Evolutionary conservation across 2,329 filamentous ascomycete species (phyloP), one percentile per base, ranked within the genome.

Genomic region (Ophiocordyceps sinensis): DNA sequence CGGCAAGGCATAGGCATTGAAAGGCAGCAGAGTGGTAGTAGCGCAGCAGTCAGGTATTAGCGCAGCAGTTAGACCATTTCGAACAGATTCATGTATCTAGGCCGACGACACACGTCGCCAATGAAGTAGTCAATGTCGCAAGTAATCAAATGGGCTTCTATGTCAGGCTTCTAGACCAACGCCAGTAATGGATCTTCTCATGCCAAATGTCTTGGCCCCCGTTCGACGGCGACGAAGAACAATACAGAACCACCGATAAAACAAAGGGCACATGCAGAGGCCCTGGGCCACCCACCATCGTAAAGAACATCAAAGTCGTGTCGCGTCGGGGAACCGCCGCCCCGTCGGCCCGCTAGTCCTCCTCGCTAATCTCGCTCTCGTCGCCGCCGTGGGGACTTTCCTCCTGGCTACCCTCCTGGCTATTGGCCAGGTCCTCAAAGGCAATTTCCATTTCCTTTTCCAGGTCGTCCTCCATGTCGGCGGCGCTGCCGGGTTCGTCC

Each of bases 311-410:
- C 4, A 15, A 35, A 6, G 6, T 35, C 32, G 32, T 35, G 10
- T 14, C 32, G 10, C 14, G 4, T 32, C 12, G 14, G 32, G 15
- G 9, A 19, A 19, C 32, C 14, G 32, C 19, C 19, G 19, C 19
- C 19, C 19, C 19, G 19, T 19, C 19, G 10, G 14, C 14, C 12
- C 32, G 13, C 47, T 59, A 80, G 53, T 80, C 77, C 54, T 80
- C 77, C 53, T 80, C 77, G 48, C 77, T 80, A 41, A 80, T 75
- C 49, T 78, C 75, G 48, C 76, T 80, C 55, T 80, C 76, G 40
- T 76, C 73, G 32, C 66, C 69, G 21, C 66, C 69, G 23, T 68
- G 65, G 26, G 67, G 63, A 45, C 63, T 69, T 30, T 65, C 70
- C 23, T 69, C 64, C 45, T 70, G 62, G 48, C 66, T 61, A 30